Base-by-base conservation (phyloP, 129 eudicot species). In the Erigeron canadensis region DNA sequence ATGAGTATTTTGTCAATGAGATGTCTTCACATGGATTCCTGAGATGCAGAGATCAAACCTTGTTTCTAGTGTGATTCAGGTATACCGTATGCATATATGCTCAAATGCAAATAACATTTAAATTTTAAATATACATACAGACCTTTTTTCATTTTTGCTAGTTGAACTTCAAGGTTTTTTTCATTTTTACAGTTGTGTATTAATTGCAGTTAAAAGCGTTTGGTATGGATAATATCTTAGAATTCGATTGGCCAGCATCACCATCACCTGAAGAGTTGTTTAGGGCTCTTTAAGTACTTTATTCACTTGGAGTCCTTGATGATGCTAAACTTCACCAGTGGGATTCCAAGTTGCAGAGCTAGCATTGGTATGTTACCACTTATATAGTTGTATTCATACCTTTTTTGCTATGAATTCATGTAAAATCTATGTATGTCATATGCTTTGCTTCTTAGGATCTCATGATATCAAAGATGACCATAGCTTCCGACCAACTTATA, bases 281-380 rank as follows among this genome's bases (percentile, higher is more conserved):
- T 50, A 86, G 99, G 85, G 96, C 96, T 68, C 91, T 95, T 60
- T 97, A 95, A 86, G 86, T 95, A 42, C 75, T 95, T 11, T 95
- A 95, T 78, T 95, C 99, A 15, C 97, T 95, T 69, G 97, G 97
- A 73, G 86, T 88, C 38, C 81, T 95, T 81, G 99, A 88, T 71
- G 97, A 95, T 75, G 96, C 97, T 63, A 95, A 95, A 95, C 97
- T 53, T 88, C 99, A 64, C 99, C 97, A 44, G 70, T 81, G 47
- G 99, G 99, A 66, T 95, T 90, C 69, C 99, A 95, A 75, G 89
- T 90, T 79, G 99, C 99, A 8, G 99, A 95, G 75, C 82, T 95
- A 67, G 97, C 99, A 10, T 75, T 95, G 84, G 99, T 95, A 86
- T 39, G 84, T 70, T 51, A 21, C 62, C 40, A 16, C 28, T 19